phyloP scores from a whole-genome alignment of 163 green algal species.

The Chlamydomonas reinhardtii region DNA sequence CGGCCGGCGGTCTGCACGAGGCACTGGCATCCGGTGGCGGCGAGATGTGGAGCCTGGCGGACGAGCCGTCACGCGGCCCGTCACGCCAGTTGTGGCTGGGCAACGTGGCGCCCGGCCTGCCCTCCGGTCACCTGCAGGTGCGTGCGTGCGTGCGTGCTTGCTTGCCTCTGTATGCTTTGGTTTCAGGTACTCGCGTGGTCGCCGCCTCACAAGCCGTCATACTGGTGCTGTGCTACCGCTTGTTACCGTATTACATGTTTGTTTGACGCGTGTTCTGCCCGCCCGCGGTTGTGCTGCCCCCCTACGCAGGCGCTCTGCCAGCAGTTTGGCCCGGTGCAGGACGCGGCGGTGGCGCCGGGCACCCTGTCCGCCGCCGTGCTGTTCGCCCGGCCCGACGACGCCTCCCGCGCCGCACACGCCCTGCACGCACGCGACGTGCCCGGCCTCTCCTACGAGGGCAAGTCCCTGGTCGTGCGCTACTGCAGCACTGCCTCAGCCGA shows the following conservation, averaged over 20 bases:
- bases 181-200: too few species aligned
- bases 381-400: slow-evolving; percentile 23
- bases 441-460: slow-evolving; percentile 31
- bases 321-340: slow-evolving; percentile 36
- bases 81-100: slow-evolving; percentile 41
- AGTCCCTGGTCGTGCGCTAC: slow-evolving; percentile 24
- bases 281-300: too few species aligned
- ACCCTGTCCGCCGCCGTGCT: slow-evolving; percentile 29
- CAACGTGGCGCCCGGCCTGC: slow-evolving; percentile 27
- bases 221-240: too few species aligned
- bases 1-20: not conserved
- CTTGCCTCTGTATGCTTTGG: too few species aligned
- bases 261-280: too few species aligned
- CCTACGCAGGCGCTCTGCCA: slow-evolving; percentile 24
- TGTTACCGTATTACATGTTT: too few species aligned
- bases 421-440: slow-evolving; percentile 40
- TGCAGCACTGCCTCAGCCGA: not conserved
- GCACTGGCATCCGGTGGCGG: slow-evolving; percentile 1
- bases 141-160: not conserved
- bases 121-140: slow-evolving; percentile 18
- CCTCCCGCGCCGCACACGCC: slow-evolving; percentile 12
- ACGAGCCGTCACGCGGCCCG: slow-evolving; percentile 26
- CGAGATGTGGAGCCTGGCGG: slow-evolving; percentile 29
- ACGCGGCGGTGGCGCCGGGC: slow-evolving; percentile 15
- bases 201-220: too few species aligned